Evolutionary conservation across 202 grass and related monocot species (phyloP), one percentile per base, ranked within the genome.

Genomic region (Carex sylvatica): DNA sequence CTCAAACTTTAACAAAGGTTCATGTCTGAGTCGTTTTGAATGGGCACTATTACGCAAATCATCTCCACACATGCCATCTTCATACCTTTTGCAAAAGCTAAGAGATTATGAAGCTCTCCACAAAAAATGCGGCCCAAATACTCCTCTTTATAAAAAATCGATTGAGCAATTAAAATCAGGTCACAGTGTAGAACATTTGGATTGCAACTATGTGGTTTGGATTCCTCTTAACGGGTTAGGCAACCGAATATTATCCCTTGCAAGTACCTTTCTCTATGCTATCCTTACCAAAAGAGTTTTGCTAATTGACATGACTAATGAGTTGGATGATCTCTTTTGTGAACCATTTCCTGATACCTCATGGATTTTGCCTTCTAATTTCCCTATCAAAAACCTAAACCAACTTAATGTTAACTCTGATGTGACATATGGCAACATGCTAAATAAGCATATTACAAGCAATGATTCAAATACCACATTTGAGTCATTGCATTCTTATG

Each of bases 191-290:
- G 87, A 77, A 53, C 20, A 12, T 0, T 61, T 68, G 30, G 87
- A 91, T 8, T 94, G 90, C 82, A 81, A 69, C 24, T 95, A 92
- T 83, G 3, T 95, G 1, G 90, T 90, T 10, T 92, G 86, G 88
- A 51, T 88, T 14, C 90, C 87, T 55, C 70, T 28, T 51, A 73
- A 85, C 19, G 88, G 90, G 42, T 67, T 95, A 24, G 93, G 93
- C 15, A 95, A 95, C 63, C 74, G 90, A n/a, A 92, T 95, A 83
- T 30, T 90, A 18, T 84, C 88, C 2, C 73, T 95, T 53, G 12
- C 77, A 14, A 86, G 86, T 82, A 26, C 79, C 0, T 93, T 91
- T 73, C 61, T 93, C 47, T 97, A 89, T 83, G 86, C 92, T 20
- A 80, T 94, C 11, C 88, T 94, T 42, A 87, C 87, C 19, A 84